phyloP scores from a whole-genome alignment of 2,329 filamentous ascomycete genomes.

The Fusarium sp. region DNA sequence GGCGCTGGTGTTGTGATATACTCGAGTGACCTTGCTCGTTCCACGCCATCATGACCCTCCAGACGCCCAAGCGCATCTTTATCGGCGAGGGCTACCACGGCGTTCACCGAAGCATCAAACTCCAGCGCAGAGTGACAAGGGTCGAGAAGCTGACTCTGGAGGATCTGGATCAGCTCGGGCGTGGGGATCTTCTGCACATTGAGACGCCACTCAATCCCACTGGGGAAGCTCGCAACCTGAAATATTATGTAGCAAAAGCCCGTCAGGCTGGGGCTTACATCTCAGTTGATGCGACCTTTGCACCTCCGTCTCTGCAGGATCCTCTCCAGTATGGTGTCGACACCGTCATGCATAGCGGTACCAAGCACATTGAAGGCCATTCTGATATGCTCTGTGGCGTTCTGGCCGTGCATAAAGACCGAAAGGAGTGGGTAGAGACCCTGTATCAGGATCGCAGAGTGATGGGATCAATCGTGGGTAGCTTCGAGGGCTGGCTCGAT shows the following conservation, averaged over 20 bases:
- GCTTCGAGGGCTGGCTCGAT: conserved; percentile 88
- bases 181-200: background rate
- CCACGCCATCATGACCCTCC: background rate
- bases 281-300: conserved; percentile 90
- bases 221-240: background rate
- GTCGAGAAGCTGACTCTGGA: background rate
- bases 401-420: conserved; percentile 69
- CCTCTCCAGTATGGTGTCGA: conserved; percentile 85
- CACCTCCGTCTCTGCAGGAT: conserved; percentile 85
- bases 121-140: background rate
- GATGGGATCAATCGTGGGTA: conserved; percentile 85
- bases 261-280: conserved; percentile 72
- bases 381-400: conserved; percentile 91
- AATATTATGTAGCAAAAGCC: background rate
- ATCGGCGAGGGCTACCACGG: background rate
- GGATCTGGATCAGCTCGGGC: background rate
- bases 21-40: background rate
- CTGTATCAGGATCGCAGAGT: conserved; percentile 77
- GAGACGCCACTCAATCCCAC: background rate
- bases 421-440: conserved; percentile 65
- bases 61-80: background rate
- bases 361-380: conserved; percentile 94
- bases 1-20: background rate
- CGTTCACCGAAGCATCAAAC: background rate
- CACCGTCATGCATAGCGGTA: conserved; percentile 88